Base-by-base conservation (phyloP, 257 asterid genomes). In the Ajuga chamaepitys region DNA sequence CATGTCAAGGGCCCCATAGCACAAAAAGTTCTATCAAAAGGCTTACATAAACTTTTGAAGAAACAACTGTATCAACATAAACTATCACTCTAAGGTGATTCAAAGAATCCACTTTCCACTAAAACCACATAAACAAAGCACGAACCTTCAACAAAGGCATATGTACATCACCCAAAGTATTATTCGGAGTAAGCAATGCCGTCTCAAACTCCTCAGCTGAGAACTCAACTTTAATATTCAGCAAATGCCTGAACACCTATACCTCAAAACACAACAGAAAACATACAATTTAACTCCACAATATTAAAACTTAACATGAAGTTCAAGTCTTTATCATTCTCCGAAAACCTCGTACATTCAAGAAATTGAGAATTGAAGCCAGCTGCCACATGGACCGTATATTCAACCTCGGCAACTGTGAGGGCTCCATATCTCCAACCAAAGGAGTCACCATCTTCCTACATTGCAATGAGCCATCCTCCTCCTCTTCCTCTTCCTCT, bases 131-230 rank as follows among this genome's bases (percentile, higher is more conserved):
- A 88, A 53, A 18, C 47, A 25, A 58, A 16, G n/a, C 35, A 69
- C 62, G 12, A 28, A 75, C 80, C 80, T 90, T 94, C 63, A 90
- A 74, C 79, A 94, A 67, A 11, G 99, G 99, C 80, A 94, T 94
- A 72, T 94, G 99, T 78, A 94, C 81, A 67, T 88, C 95, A 50
- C 81, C 96, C 74, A 94, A 85, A 17, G 95, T 88, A 56, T 75
- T 80, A 70, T 94, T 94, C 0, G 99, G 99, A 11, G 75, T 70
- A 38, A 94, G 77, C 83, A 94, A 74, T 13, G 99, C 96, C 16
- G 99, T 94, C 82, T 94, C 99, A 58, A 94, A 78, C 82, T 94
- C 99, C 82, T 94, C 99, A 1, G 85, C 95, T 0, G 99, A 85
- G 63, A 88, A 86, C 74, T 94, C 99, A 58, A 76, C 95, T 72